Base-by-base conservation (phyloP, 2,329 filamentous ascomycete genomes). In the Aspergillus spinulosporus region DNA sequence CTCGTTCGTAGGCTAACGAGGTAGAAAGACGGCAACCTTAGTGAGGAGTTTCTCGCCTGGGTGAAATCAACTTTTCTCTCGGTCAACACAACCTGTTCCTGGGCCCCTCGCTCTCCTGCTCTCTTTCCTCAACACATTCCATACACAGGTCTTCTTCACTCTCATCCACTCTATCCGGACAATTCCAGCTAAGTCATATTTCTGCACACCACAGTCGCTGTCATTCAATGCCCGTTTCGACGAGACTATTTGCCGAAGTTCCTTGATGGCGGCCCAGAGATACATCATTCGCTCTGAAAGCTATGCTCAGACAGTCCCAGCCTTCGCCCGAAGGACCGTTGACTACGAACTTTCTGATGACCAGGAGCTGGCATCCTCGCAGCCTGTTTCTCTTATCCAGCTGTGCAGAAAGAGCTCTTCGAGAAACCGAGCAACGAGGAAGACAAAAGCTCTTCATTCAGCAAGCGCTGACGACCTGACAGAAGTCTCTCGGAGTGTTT, bases 311-410 rank as follows among this genome's bases (percentile, higher is more conserved):
- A 8, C 37, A 15, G 21, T 8, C 28, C 39, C 44, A 37, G 37
- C 43, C 14, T 14, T 46, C n/a, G 28, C n/a, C 2, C 31, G 11
- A 12, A 53, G 37, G 5, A 46, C 44, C 32, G 32, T 48, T 7
- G 50, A 45, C 9, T 49, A 62, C 21, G 66, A 67, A 42, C 34
- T 68, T 12, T 43, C 57, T 50, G 59, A 58, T 44, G 42, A 63
- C 21, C 62, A 63, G 46, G 59, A 65, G 1, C 56, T 68, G 11
- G 58, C 62, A 5, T 68, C 65, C 4, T 67, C 66, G 29, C 62
- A 61, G 12, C 64, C 65, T 1, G 51, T 68, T n/a, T 60, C 63
- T 42, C 45, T 68, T 34, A 61, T 61, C 12, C 58, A 66, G 12
- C 49, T 67, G 12, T 59, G 57, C 40, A 59, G 56, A 47, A 51